These are phyloP conservation scores for Gaeumannomyces tritici DNA, from an alignment of 2,329 filamentous ascomycete genomes.

Conservation along the genomic window DNA sequence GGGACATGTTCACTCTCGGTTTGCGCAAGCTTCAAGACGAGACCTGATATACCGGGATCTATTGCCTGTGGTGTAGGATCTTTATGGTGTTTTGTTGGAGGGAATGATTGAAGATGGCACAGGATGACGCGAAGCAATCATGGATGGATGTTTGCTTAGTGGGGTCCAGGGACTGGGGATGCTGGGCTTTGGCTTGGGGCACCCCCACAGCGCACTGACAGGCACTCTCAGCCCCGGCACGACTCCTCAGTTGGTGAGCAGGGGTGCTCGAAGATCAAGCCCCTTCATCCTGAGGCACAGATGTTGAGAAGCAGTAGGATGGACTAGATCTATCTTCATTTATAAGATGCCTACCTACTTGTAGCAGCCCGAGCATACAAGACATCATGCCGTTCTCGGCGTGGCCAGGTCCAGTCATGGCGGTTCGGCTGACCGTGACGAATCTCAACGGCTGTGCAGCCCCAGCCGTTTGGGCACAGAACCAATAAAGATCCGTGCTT, in stretches of 20 bases:
- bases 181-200: neutral
- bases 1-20: constrained; percentile 31
- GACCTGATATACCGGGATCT: neutral
- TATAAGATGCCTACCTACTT: too few relatives aligned
- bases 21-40: neutral
- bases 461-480: neutral
- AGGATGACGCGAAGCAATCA: neutral
- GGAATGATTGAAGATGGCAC: neutral
- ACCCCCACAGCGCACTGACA: neutral
- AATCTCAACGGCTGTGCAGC: neutral
- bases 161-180: neutral
- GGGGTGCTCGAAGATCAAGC: too few relatives aligned
- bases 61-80: neutral
- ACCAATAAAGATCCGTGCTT: neutral
- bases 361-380: too few relatives aligned
- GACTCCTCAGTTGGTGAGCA: too few relatives aligned
- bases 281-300: too few relatives aligned
- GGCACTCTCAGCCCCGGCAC: too few relatives aligned
- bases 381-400: too few relatives aligned
- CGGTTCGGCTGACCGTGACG: too few relatives aligned
- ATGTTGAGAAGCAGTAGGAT: too few relatives aligned
- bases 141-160: neutral
- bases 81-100: neutral
- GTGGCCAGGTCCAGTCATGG: too few relatives aligned
- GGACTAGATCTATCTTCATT: too few relatives aligned